Base-by-base conservation (phyloP, 78 protist genomes). In the Dictyostelium intermedium region DNA sequence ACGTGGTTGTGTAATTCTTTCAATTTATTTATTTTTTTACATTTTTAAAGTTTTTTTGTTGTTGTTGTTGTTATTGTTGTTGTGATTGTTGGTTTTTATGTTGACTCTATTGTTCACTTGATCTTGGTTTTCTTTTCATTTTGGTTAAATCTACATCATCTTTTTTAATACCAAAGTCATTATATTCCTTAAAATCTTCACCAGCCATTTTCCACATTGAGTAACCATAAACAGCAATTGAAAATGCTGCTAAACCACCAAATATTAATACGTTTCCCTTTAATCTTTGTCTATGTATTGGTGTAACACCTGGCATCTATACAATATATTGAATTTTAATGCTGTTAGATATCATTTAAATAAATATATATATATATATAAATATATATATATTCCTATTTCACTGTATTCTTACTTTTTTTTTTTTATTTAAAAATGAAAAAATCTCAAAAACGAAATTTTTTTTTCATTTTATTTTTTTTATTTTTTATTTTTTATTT, bases 131-230 rank as follows among this genome's bases (percentile, higher is more conserved):
- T 82, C 83, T 87, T 63, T 87, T 50, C 69, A 87, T 53, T 35
- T 78, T 53, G 7, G 72, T 18, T 39, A 77, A 10, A 79, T 79
- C 74, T 16, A 25, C 81, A 27, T 87, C 93, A 9, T 82, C 86
- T 30, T 39, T 41, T 53, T 77, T 81, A 39, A 47, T 18, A 43
- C 93, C 93, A 79, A 87, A 87, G 13, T 87, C 93, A 27, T 87
- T 87, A 5, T 77, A 35, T 25, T 87, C 93, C 66, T 87, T 87
- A 30, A 87, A 87, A 63, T 87, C 93, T 34, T 76, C 70, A 39
- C n/a, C n/a, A 78, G 85, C 93, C 93, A 87, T 87, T 43, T 63
- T 76, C 23, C 47, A 87, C 79, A 87, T 87, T 43, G 93, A 87
- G 10, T 37, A 61, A 1, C 27, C 37, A 37, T 87, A 87, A 1